These are phyloP conservation scores for Penicilliopsis zonata DNA, from an alignment of 495 filamentous ascomycete species.

Conservation along the genomic window DNA sequence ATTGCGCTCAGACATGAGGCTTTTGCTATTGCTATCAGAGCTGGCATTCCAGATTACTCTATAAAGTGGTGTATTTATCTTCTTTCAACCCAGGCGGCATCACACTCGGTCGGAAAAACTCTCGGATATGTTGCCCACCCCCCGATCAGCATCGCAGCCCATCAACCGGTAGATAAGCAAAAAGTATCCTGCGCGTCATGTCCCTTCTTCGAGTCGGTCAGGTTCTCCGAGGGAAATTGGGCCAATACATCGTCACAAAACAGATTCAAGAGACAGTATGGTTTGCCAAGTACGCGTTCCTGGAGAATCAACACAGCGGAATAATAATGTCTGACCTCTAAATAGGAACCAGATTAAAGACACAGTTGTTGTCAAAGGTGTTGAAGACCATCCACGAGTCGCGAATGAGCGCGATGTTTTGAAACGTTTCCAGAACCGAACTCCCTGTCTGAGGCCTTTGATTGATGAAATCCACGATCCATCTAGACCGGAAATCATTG, in stretches of 20 bases:
- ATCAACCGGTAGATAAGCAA: no score
- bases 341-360: conserved; percentile 15
- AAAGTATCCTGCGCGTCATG: no score
- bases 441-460: conserved; percentile 19
- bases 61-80: no score
- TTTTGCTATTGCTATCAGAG: no score
- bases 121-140: no score
- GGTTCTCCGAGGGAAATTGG: background rate
- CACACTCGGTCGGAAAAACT: no score
- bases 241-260: conserved; percentile 2
- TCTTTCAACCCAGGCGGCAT: no score
- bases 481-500: conserved; percentile 25
- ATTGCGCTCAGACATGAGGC: no score
- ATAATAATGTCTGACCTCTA: background rate
- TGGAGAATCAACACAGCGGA: background rate
- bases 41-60: no score
- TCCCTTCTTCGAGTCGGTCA: conserved; percentile 1
- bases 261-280: conserved; percentile 14
- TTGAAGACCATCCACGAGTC: conserved; percentile 13
- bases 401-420: conserved; percentile 30
- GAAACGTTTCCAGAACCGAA: conserved; percentile 23
- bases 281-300: conserved; percentile 18
- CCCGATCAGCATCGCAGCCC: no score
- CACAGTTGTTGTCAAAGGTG: conserved; percentile 24
- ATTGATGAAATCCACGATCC: conserved; percentile 27